Evolutionary conservation across 2,329 filamentous ascomycete species (phyloP), one percentile per base, ranked within the genome.

Genomic region (Pseudogymnoascus sp.): DNA sequence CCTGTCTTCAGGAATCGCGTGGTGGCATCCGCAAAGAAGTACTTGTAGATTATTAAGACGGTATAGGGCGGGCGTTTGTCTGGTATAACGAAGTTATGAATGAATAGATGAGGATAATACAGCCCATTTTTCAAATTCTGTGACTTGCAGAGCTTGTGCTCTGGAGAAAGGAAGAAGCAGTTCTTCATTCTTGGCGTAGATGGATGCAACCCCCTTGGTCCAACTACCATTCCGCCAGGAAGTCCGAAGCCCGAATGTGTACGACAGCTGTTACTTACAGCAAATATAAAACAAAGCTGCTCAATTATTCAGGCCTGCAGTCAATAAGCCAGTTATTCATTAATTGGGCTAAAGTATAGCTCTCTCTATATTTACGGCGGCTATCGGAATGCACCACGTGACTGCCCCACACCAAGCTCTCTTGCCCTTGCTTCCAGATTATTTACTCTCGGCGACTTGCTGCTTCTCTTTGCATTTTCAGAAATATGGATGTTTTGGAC

Each of bases 21-120:
- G 19, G 86, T 86, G 1, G 91, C 91, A 1, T 93, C 93, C 0
- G 95, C 92, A 68, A 91, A 91, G 78, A 99, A 97, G 76, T 97
- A 95, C 77, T 75, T 97, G 64, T 96, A 61, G 14, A 61, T 35
- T 56, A 56, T 35, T 33, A 35, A 2, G 29, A 35, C 33, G 50
- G 50, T n/a, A 13, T 2, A 21, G 50, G 50, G 16, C 50, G 10
- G 29, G 50, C 50, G 50, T 56, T 56, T 56, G 5, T 33, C 26
- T 8, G 29, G 50, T 35, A 14, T 56, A 21, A 56, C 50, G 50
- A 56, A 56, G 50, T 56, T 56, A 56, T 56, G 50, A 56, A 56
- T 35, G n/a, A 35, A 35, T 56, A 56, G 50, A 56, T 33, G 50
- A 21, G n/a, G 26, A 33, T 56, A 33, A 33, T 56, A 56, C 50